Evolutionary conservation across 805 yeast species (phyloP).

Genomic region (Saturnispora halmiae): DNA sequence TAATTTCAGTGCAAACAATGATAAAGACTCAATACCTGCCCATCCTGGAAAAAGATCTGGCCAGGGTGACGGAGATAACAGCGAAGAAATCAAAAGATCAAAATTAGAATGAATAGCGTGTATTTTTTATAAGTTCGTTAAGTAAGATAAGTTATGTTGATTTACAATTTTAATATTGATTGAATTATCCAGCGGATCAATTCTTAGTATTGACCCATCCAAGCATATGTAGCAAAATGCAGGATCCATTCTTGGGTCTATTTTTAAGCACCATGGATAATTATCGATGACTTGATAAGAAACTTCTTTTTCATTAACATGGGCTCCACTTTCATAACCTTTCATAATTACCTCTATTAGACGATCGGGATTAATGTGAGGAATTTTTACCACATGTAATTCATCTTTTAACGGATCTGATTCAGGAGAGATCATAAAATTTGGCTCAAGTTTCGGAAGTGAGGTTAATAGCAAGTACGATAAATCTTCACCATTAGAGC

Average conservation of each 20-base stretch:
- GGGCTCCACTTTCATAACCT: slow-evolving; percentile 51
- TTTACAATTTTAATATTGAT: background rate
- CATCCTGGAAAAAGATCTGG: slow-evolving; percentile 18
- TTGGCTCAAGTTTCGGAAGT: slow-evolving; percentile 48
- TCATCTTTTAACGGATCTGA: slow-evolving; percentile 36
- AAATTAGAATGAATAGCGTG: slow-evolving; percentile 5
- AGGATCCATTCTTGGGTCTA: background rate
- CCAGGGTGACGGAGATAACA: slow-evolving; percentile 14
- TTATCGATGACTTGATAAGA: slow-evolving; percentile 29
- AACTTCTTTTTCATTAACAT: slow-evolving; percentile 41
- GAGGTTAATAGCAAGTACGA: slow-evolving; percentile 45
- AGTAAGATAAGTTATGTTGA: slow-evolving; percentile 7
- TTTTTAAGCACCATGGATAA: slow-evolving; percentile 4
- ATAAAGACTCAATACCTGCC: background rate
- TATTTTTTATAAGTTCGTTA: background rate
- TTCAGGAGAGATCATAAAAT: slow-evolving; percentile 53
- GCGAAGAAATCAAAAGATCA: slow-evolving; percentile 20
- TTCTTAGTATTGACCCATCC: slow-evolving; percentile 48
- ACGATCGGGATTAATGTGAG: slow-evolving; percentile 24
- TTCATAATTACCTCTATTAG: slow-evolving; percentile 47
- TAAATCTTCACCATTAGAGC: slow-evolving; percentile 35
- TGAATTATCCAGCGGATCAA: slow-evolving; percentile 7
- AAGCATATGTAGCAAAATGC: slow-evolving; percentile 48
- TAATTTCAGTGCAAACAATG: background rate
- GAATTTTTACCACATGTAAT: slow-evolving; percentile 41